Percentiles rank a stretch among this genome's conserved stretches.
These are phyloP conservation scores for Cystofilobasidium ferigula DNA, from an alignment of 768 basidiomycete species.

Conservation along the genomic window DNA sequence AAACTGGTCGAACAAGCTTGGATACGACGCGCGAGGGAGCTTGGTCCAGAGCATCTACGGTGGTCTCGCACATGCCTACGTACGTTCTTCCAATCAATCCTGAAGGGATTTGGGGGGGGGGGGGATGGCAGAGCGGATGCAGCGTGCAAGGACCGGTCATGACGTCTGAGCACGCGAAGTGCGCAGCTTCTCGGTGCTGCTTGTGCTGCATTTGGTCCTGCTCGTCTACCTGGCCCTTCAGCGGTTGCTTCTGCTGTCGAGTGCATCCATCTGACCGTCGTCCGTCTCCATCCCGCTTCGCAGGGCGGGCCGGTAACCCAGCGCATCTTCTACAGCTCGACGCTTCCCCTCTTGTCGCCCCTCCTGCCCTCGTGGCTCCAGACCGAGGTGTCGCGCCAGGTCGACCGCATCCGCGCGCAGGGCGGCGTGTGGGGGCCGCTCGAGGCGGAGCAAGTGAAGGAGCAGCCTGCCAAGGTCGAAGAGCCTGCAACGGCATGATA, in stretches of 20 bases:
- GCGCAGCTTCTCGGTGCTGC: too few species aligned
- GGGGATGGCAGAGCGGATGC: too few species aligned
- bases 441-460: not conserved
- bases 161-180: too few species aligned
- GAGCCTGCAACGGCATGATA: too few species aligned
- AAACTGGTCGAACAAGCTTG: not conserved
- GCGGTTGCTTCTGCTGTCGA: not conserved
- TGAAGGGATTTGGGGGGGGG: not conserved
- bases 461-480: not conserved
- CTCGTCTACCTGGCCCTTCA: too few species aligned
- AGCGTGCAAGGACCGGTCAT: too few species aligned
- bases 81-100: not conserved
- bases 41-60: slow-evolving; percentile 12
- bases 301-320: slow-evolving; percentile 21
- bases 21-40: not conserved
- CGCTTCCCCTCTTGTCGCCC: slow-evolving; percentile 3
- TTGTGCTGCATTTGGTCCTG: too few species aligned
- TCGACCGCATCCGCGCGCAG: not conserved
- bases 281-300: not conserved
- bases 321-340: slow-evolving; percentile 9
- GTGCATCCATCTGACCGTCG: not conserved
- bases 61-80: slow-evolving; percentile 23
- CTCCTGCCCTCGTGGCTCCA: slow-evolving; percentile 16
- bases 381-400: slow-evolving; percentile 8
- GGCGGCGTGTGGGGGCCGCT: slow-evolving; percentile 16